Evolutionary conservation across 2,329 filamentous ascomycete species (phyloP).

Genomic region (Arthroderma sp.): DNA sequence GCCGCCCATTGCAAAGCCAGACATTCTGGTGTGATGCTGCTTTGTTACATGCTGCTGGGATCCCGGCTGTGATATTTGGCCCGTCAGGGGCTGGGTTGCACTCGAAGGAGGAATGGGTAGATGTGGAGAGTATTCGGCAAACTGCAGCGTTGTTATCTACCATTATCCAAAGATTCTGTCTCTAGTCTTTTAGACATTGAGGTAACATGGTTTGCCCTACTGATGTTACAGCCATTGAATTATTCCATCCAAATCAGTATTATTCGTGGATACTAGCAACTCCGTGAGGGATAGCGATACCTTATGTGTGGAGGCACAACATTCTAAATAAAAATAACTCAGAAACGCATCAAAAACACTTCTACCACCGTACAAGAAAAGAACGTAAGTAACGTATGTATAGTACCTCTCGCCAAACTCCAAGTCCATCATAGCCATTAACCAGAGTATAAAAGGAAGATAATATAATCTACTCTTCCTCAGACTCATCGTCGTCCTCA

Average conservation of each 20-base stretch:
- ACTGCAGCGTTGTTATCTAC: conserved; percentile 13
- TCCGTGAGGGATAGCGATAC: too few species aligned
- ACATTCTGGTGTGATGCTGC: conserved; percentile 42
- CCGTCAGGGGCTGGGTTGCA: conserved; percentile 39
- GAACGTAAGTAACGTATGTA: too few species aligned
- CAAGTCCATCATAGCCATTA: too few species aligned
- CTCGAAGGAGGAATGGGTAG: conserved; percentile 38
- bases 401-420: too few species aligned
- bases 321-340: too few species aligned
- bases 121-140: conserved; percentile 30
- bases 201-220: not conserved
- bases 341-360: too few species aligned
- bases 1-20: conserved; percentile 17
- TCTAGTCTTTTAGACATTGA: not conserved
- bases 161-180: not conserved
- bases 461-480: conserved; percentile 8
- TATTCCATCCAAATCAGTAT: too few species aligned
- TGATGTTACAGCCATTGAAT: too few species aligned
- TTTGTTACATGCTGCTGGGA: conserved; percentile 32
- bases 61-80: conserved; percentile 36
- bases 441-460: too few species aligned
- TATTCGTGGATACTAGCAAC: too few species aligned
- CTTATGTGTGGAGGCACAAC: too few species aligned
- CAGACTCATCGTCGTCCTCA: conserved; percentile 38
- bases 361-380: too few species aligned